Conservation (phyloP, 2,329 filamentous ascomycete species). For the Lecanosticta acicola region DNA sequence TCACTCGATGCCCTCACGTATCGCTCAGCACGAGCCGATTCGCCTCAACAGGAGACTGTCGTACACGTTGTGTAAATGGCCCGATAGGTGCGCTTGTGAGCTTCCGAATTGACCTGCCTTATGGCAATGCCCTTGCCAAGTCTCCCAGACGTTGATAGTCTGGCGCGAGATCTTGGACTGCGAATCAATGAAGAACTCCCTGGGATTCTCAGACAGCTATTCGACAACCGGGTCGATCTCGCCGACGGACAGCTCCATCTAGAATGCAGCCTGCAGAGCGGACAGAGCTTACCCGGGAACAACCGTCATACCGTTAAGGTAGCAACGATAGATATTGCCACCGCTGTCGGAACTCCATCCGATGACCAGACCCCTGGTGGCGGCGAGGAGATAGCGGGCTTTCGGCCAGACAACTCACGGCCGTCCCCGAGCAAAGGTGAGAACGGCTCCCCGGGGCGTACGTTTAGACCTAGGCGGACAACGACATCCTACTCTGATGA, state of each 20-base stretch:
- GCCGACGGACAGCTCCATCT: conserved; percentile 15
- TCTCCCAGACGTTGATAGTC: conserved; percentile 11
- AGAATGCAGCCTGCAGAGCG: conserved; percentile 17
- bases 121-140: not conserved
- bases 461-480: conserved; percentile 7
- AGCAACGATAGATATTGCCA: conserved; percentile 16
- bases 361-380: conserved; percentile 7
- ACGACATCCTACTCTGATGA: conserved; percentile 5
- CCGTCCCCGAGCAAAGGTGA: not conserved
- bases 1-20: no score
- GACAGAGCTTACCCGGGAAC: conserved; percentile 5
- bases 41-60: no score
- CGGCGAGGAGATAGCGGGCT: conserved; percentile 11
- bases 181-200: conserved; percentile 17
- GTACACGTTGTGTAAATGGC: no score
- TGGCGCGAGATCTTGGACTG: conserved; percentile 17
- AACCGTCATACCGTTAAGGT: conserved; percentile 9
- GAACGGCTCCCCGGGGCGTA: conserved; percentile 4
- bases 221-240: conserved; percentile 8
- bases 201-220: conserved; percentile 11
- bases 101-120: not conserved
- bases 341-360: conserved; percentile 7
- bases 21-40: no score
- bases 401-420: not conserved
- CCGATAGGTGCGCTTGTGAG: no score